Evolutionary conservation across 129 eudicot genomes (phyloP).

Genomic region (Logfia minima): DNA sequence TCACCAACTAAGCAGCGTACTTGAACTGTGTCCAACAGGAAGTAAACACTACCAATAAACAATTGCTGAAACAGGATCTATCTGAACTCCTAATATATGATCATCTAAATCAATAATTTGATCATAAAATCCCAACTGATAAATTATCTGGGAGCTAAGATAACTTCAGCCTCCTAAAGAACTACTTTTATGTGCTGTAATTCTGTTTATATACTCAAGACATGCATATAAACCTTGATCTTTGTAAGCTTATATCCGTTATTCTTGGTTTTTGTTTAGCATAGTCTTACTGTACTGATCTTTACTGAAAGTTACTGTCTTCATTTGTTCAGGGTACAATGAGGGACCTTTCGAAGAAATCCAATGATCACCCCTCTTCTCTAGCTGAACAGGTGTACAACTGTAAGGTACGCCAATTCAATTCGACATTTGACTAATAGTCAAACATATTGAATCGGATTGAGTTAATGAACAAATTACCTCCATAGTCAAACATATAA

Average conservation of each 20-base stretch:
- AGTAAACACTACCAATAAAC: neutral
- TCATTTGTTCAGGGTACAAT: slow-evolving; percentile 40
- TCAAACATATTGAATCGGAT: neutral
- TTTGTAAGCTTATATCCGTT: slow-evolving; percentile 5
- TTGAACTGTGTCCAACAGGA: neutral
- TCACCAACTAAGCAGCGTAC: neutral
- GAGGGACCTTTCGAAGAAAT: slow-evolving; percentile 50
- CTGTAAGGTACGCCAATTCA: slow-evolving; percentile 27
- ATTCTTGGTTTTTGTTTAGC: neutral
- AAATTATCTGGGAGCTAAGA: neutral
- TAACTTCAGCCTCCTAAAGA: neutral
- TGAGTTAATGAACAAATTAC: neutral
- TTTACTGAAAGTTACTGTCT: neutral
- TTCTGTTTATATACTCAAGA: neutral
- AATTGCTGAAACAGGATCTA: neutral
- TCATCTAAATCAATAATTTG: neutral
- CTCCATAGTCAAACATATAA: too few species aligned
- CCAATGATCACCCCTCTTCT: slow-evolving; percentile 28
- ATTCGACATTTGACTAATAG: slow-evolving; percentile 11
- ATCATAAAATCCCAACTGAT: neutral
- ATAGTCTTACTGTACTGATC: neutral
- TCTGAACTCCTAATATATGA: neutral
- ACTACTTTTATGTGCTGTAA: neutral
- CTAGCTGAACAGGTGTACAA: slow-evolving; percentile 30
- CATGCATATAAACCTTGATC: neutral